A percentile compares a stretch with the other conserved stretches of the same genome.
phyloP scores from a whole-genome alignment of 768 basidiomycete species.

The Lyophyllum decastes region DNA sequence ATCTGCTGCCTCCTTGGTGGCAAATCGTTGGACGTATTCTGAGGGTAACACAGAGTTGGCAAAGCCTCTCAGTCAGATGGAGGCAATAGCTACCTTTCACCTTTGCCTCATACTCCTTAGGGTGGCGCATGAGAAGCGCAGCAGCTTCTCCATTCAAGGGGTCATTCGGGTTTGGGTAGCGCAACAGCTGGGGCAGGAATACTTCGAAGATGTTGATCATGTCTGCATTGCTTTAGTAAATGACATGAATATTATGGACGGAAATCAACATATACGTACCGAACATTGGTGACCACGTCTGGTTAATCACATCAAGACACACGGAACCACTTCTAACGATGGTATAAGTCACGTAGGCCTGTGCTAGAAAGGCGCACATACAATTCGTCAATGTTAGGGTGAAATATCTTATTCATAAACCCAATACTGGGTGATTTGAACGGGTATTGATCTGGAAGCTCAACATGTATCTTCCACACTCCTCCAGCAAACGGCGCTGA shows the following conservation, averaged over 20 bases:
- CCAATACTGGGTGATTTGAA: conserved; percentile 99
- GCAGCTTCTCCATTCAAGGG: conserved; percentile 98
- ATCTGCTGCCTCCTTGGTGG: conserved; percentile 88
- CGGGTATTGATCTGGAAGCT: conserved; percentile 97
- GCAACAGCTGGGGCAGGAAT: conserved; percentile 93
- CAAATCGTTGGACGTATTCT: conserved; percentile 97
- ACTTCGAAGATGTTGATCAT: conserved; percentile 99
- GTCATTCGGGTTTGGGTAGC: conserved; percentile 98
- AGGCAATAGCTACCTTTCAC: conserved; percentile 70
- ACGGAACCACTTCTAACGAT: conserved; percentile 87
- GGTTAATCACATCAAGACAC: conserved; percentile 97
- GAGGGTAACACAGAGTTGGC: conserved; percentile 2
- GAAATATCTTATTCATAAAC: conserved; percentile 99
- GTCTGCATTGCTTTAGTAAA: conserved; percentile 49
- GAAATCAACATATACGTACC: conserved; percentile 56
- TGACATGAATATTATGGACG: not conserved
- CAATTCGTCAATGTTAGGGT: conserved; percentile 99
- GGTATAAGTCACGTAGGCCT: conserved; percentile 8
- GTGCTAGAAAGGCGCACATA: conserved; percentile 43
- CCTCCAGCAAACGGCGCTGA: conserved; percentile 96
- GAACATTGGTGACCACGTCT: conserved; percentile 99
- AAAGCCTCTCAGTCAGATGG: not conserved
- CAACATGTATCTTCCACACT: conserved; percentile 99
- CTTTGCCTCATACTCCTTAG: conserved; percentile 91
- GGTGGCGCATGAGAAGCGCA: conserved; percentile 95